A percentile compares a stretch with the other conserved stretches of the same genome.
phyloP scores from a whole-genome alignment of 129 eudicot genomes.

The Solidago caesia region DNA sequence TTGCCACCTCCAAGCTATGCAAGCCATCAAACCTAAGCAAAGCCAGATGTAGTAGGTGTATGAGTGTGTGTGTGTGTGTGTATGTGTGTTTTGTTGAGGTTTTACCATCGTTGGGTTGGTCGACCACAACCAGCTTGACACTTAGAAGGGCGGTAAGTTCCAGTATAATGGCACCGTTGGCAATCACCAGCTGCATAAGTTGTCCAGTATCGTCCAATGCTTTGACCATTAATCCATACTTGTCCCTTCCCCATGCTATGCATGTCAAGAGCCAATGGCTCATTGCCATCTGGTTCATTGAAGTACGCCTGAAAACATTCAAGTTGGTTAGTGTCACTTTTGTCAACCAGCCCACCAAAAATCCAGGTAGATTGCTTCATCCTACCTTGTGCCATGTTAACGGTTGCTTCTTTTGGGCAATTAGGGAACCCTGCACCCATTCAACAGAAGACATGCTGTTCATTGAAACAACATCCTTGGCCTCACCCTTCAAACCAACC shows the following conservation, averaged over 20 bases:
- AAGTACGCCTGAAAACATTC: conserved; percentile 64
- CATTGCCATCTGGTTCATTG: conserved; percentile 80
- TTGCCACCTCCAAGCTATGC: background rate
- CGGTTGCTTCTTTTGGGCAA: conserved; percentile 71
- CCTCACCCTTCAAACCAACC: conserved; percentile 95
- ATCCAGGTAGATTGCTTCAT: background rate
- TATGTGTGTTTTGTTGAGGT: background rate
- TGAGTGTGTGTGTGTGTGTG: background rate
- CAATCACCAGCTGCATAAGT: conserved; percentile 67
- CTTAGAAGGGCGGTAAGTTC: conserved; percentile 64
- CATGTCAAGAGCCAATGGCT: conserved; percentile 91
- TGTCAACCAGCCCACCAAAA: background rate
- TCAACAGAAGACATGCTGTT: conserved; percentile 66
- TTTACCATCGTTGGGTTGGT: conserved; percentile 95
- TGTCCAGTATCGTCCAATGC: conserved; percentile 95
- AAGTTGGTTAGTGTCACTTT: background rate
- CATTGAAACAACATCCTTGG: conserved; percentile 72
- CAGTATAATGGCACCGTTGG: conserved; percentile 62
- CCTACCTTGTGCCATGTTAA: conserved; percentile 93
- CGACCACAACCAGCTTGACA: conserved; percentile 91
- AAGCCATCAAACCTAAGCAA: background rate
- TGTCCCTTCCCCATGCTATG: conserved; percentile 95
- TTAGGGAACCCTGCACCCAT: conserved; percentile 74
- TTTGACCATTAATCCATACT: conserved; percentile 93
- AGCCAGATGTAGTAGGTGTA: background rate